Base-by-base conservation (phyloP, 2,329 filamentous ascomycete genomes). In the Fusarium pseudoanthophilum region DNA sequence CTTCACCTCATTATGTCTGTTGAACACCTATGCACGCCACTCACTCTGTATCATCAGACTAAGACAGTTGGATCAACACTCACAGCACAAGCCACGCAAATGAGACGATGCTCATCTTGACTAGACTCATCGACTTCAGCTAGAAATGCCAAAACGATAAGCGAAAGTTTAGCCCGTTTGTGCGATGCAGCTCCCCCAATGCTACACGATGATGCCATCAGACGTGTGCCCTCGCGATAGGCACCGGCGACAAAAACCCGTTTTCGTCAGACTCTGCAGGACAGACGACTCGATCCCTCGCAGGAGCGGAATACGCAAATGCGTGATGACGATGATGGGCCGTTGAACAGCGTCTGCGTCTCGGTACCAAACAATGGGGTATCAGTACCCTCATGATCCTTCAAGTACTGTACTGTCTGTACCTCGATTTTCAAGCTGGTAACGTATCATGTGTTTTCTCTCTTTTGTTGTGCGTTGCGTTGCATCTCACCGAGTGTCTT, bases 311-410 rank as follows among this genome's bases (percentile, higher is more conserved):
- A 60, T 53, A 43, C 48, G 60, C 60, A 66, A 43, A 71, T 75
- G 73, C 75, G 73, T 63, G 66, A 77, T 77, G 75, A 77, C 75
- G 75, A 73, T 73, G 59, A 51, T 24, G 42, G 46, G 39, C 61
- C 43, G 46, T 49, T 66, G 60, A 62, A 60, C 72, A 49, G 68
- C 65, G 64, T 51, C 65, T 74, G 66, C 68, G 64, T 53, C 65
- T 75, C 58, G 68, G 64, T 75, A 75, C 75, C 73, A 51, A 59
- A 67, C 60, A 65, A 64, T 71, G 72, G 74, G 74, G 73, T 75
- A 74, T 67, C 37, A 53, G 63, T 74, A 77, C 73, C 61, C 32
- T 61, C 56, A 55, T 49, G 71, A 63, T 64, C 67, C 43, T 51
- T 28, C 30, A 53, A 39, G 71, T 73, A 48, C 45, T 37, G 36